Evolutionary conservation across 2,329 filamentous ascomycete species (phyloP).

Genomic region (Alternaria triticimaculans): DNA sequence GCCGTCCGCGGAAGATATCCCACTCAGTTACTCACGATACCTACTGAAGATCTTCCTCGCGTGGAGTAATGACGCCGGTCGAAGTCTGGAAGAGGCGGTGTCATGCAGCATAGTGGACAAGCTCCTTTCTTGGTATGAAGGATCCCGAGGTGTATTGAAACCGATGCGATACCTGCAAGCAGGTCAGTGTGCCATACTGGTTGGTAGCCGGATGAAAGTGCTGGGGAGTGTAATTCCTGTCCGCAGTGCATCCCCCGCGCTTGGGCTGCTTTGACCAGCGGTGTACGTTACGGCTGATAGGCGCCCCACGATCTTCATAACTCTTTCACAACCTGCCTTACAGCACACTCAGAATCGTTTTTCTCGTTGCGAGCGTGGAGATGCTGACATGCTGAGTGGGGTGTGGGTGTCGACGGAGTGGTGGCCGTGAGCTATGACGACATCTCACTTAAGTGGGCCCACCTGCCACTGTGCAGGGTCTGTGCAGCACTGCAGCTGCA

Average conservation of each 20-base stretch:
- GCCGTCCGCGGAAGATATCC: background rate
- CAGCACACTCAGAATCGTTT: background rate
- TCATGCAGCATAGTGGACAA: background rate
- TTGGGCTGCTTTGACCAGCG: background rate
- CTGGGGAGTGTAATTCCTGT: background rate
- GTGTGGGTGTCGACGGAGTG: background rate
- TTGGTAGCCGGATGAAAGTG: background rate
- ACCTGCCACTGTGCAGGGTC: background rate
- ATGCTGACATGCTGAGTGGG: background rate
- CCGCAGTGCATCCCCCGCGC: background rate
- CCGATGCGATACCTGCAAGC: background rate
- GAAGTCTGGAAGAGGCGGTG: background rate
- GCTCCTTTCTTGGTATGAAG: background rate
- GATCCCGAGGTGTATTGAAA: background rate
- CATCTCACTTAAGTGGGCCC: background rate
- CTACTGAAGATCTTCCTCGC: background rate
- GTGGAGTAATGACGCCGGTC: background rate
- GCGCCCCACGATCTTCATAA: background rate
- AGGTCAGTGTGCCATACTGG: background rate
- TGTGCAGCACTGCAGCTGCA: background rate
- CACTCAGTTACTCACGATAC: background rate
- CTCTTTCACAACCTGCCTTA: background rate
- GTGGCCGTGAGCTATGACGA: background rate
- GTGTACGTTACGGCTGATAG: background rate
- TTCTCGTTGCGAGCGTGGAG: background rate